Evolutionary conservation across 2,329 filamentous ascomycete species (phyloP).

Genomic region (Penicillium sp.): DNA sequence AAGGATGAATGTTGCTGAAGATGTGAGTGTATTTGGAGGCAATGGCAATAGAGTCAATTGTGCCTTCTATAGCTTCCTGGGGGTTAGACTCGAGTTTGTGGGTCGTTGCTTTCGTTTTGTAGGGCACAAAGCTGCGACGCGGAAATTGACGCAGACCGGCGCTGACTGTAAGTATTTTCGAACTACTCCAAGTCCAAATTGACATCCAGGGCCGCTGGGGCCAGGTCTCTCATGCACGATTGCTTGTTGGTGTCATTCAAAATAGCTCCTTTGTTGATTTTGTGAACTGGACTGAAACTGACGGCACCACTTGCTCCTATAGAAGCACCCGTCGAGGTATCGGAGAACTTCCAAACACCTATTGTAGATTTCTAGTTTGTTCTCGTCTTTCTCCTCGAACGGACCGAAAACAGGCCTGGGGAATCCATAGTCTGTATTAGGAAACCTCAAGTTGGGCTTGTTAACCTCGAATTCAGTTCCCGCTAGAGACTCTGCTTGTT

Average conservation of each 20-base stretch:
- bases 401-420: too few species aligned
- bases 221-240: not conserved
- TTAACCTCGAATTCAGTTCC: not conserved
- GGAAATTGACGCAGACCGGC: not conserved
- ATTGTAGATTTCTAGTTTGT: too few species aligned
- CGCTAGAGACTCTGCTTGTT: not conserved
- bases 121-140: not conserved
- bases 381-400: not conserved
- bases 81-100: not conserved
- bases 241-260: not conserved
- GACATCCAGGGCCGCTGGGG: not conserved
- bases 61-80: not conserved
- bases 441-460: not conserved
- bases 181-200: not conserved
- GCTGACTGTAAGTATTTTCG: not conserved
- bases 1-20: slow-evolving; percentile 7
- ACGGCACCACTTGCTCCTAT: not conserved
- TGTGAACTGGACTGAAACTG: not conserved
- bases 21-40: slow-evolving; percentile 3
- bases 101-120: slow-evolving; percentile 9
- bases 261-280: not conserved
- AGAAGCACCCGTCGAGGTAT: not conserved
- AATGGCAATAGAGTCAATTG: slow-evolving; percentile 1
- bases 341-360: not conserved
- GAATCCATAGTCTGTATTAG: not conserved